Base-by-base conservation (phyloP, 345 rosid species). In the Rhizophora mangle region DNA sequence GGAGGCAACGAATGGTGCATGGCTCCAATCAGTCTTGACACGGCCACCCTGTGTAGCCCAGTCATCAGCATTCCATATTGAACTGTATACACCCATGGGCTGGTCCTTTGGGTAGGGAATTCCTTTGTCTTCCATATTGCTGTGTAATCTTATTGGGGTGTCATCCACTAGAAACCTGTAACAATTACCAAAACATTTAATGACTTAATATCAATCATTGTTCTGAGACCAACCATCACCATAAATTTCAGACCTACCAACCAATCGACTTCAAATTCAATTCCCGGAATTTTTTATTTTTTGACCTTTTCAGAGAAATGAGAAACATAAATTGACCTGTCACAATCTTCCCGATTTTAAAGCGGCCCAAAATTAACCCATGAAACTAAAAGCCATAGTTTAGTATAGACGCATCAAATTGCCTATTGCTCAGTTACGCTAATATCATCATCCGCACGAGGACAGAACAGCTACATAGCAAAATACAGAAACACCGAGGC, bases 21-120 rank as follows among this genome's bases (percentile, higher is more conserved):
- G 99, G 71, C 78, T 82, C 99, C 98, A 96, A 54, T 96, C 97
- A 0, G 99, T 96, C 83, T 96, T 96, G 11, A 96, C 81, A 51
- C 88, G 82, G 7, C 99, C 99, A 31, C 99, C 99, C 65, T 90
- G 99, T 0, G 99, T 96, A 1, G 99, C 99, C 99, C 99, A 96
- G 73, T 96, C 98, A 66, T 96, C 99, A 2, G 99, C 99, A 16
- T 96, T 96, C 99, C 99, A 96, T 37, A 96, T 92, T 15, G 99
- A 96, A 76, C 99, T 96, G 85, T 90, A 92, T 0, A 90, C 93
- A 2, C 99, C 96, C 99, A 96, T 96, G 15, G 97, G 79, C 70
- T 96, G 99, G 69, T 92, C 96, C 85, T 84, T 96, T 0, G 98
- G 98, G 66, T 80, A 96, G 1, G 98, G 93, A 20, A 96, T 84